A percentile compares a stretch with the other conserved stretches of the same genome.
Conservation (phyloP, 805 yeast species). For the Ogataea zsoltii region DNA sequence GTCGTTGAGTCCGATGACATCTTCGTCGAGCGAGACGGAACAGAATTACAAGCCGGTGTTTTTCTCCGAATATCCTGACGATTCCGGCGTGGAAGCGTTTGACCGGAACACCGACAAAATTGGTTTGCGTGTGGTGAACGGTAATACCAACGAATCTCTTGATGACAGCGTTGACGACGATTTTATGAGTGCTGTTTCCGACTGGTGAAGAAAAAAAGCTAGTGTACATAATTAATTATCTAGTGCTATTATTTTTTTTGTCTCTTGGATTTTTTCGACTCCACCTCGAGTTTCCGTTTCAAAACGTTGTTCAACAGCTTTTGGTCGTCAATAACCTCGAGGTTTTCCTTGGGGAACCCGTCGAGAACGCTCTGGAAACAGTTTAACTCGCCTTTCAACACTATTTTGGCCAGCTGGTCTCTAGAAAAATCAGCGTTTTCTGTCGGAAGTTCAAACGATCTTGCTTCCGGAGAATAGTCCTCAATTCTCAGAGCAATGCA, state of each 20-base stretch:
- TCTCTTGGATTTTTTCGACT: constrained; percentile 28
- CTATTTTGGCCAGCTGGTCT: constrained; percentile 52
- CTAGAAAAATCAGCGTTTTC: constrained; percentile 22
- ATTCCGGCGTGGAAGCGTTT: neutral
- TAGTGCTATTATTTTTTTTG: constrained; percentile 24
- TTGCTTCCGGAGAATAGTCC: constrained; percentile 47
- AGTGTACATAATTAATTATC: neutral
- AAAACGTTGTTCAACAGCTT: constrained; percentile 59
- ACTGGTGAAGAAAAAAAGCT: neutral
- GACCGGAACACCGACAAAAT: neutral
- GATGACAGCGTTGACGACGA: neutral
- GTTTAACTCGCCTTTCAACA: constrained; percentile 55
- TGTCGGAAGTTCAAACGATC: constrained; percentile 20
- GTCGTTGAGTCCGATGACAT: neutral
- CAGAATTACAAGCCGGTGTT: neutral
- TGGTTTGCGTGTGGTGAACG: constrained; percentile 3
- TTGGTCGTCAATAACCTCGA: constrained; percentile 54
- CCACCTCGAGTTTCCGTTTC: constrained; percentile 45
- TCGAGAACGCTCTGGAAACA: constrained; percentile 45
- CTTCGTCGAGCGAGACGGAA: neutral
- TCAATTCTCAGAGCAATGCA: constrained; percentile 39
- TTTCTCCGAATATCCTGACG: neutral
- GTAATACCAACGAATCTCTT: neutral
- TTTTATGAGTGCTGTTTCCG: neutral
- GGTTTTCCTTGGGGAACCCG: constrained; percentile 31